Base-by-base conservation (phyloP, 768 basidiomycete species). In the Pleurotus platypus region DNA sequence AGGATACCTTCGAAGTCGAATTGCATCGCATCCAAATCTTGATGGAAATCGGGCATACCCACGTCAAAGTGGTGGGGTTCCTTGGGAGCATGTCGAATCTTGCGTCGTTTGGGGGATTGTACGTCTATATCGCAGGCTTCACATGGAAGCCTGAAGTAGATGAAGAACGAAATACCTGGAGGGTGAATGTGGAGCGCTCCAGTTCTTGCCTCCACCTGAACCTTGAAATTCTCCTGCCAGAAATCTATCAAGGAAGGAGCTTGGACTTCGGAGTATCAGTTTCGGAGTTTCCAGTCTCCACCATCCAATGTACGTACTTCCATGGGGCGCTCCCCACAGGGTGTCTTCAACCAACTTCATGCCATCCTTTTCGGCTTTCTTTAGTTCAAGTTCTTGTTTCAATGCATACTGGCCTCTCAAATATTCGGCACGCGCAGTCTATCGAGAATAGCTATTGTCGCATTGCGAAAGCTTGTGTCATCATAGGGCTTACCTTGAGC, bases 181-280 rank as follows among this genome's bases (percentile, higher is more conserved):
- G 63, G 61, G 60, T 79, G 76, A 20, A 83, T 62, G 35, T 72
- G 68, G 15, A 82, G 58, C 12, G 63, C 57, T 9, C 79, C 78
- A 1, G 80, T 78, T 53, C 82, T 80, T 20, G 87, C 79, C 64
- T 87, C 82, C 2, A 90, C 79, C 63, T 88, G 87, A 1, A 85
- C 74, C 63, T 81, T 87, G 70, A 89, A 85, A 62, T 81, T 86
- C 56, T 83, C 78, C 57, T 81, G 72, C 91, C 91, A 93, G 63
- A 92, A 90, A 56, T 86, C 80, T 0, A 82, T 75, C 43, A 93
- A 68, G n/a, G 77, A 78, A 49, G 81, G 80, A 0, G 87, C 87
- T 59, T 81, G 75, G 54, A 92, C 91, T 91, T 57, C n/a, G 39
- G 16, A 57, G 30, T 11, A 35, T 35, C 30, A 35, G 30, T 35